phyloP scores from a whole-genome alignment of 2,329 filamentous ascomycete genomes.

The Venturia pyrina region DNA sequence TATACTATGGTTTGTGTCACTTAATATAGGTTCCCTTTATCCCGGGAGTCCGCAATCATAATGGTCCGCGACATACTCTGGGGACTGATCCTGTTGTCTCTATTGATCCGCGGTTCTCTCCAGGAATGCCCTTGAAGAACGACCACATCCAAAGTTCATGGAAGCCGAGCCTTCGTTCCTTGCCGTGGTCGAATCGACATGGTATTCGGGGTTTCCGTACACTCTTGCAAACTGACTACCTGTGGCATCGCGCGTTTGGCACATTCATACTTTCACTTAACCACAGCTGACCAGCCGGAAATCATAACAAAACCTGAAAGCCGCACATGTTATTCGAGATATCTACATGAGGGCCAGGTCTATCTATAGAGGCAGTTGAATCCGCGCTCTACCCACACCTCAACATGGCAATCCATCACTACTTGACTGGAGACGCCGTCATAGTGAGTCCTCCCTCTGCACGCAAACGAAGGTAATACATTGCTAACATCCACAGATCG shows the following conservation, averaged over 20 bases:
- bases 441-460: background rate
- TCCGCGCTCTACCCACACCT: background rate
- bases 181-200: background rate
- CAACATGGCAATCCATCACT: background rate
- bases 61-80: background rate
- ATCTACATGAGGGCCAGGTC: background rate
- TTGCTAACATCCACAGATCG: slow-evolving; percentile 3
- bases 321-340: background rate
- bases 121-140: background rate
- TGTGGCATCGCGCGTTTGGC: background rate
- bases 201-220: background rate
- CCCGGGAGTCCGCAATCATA: background rate
- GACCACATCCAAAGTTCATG: background rate
- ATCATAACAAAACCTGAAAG: background rate
- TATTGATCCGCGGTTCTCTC: background rate
- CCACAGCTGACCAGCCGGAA: background rate
- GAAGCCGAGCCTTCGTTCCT: background rate
- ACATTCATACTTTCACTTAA: background rate
- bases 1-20: background rate
- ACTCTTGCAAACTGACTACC: background rate
- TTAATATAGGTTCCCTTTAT: background rate
- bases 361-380: background rate
- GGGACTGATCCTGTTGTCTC: background rate
- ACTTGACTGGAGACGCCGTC: slow-evolving; percentile 3
- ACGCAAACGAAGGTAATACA: background rate